These are phyloP conservation scores for Saccharomyces mikatae DNA, from an alignment of 805 yeast species.

Conservation along the genomic window DNA sequence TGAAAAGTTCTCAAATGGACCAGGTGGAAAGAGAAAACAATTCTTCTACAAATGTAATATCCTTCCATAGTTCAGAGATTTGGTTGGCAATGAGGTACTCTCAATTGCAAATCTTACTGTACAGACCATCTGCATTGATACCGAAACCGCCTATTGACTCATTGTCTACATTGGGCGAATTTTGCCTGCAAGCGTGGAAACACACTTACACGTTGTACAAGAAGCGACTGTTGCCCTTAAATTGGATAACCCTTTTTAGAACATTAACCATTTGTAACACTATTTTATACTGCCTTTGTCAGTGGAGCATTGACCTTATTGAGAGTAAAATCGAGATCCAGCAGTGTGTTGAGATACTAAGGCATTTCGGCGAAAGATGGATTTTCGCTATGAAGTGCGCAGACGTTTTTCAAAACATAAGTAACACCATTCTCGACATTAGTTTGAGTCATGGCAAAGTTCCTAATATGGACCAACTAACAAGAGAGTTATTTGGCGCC, in stretches of 20 bases:
- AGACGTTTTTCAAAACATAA: conserved; percentile 37
- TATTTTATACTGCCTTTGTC: conserved; percentile 39
- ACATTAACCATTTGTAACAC: conserved; percentile 42
- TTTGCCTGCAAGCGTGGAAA: conserved; percentile 39
- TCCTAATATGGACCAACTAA: conserved; percentile 35
- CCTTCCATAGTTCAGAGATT: conserved; percentile 30
- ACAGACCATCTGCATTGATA: conserved; percentile 42
- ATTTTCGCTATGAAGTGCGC: conserved; percentile 39
- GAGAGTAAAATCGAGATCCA: conserved; percentile 41
- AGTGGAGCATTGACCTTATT: conserved; percentile 38
- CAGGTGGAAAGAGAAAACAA: conserved; percentile 10
- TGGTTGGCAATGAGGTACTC: conserved; percentile 38
- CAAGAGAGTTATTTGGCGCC: conserved; percentile 37
- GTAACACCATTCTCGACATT: conserved; percentile 40
- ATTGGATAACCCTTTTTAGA: conserved; percentile 43
- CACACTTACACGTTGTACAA: conserved; percentile 40
- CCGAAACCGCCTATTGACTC: conserved; percentile 38
- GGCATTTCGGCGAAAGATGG: conserved; percentile 42
- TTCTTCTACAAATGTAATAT: conserved; percentile 14
- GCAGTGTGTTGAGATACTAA: conserved; percentile 38
- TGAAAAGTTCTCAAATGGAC: conserved; percentile 3
- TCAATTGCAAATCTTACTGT: conserved; percentile 38
- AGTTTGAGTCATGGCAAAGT: conserved; percentile 33
- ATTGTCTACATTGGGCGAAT: conserved; percentile 37
- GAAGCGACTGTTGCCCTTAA: conserved; percentile 38